Evolutionary conservation across 345 rosid species (phyloP).

Genomic region (Murraya paniculata): DNA sequence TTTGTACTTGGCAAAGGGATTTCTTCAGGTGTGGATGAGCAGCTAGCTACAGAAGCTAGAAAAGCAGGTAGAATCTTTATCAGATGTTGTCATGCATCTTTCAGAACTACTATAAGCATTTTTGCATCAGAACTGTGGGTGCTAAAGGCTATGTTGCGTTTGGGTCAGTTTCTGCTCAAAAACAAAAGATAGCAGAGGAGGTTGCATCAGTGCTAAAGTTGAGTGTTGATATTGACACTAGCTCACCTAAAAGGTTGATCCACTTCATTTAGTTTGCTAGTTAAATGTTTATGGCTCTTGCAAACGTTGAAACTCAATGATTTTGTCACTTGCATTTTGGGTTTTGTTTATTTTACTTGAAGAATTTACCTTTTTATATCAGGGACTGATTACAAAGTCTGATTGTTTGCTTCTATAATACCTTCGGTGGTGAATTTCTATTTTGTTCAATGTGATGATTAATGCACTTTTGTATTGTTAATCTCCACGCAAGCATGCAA

Average conservation of each 20-base stretch:
- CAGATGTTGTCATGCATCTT: slow-evolving; percentile 7
- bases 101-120: slow-evolving; percentile 2
- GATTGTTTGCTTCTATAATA: background rate
- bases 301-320: background rate
- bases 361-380: background rate
- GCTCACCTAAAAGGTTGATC: slow-evolving; percentile 69
- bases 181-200: slow-evolving; percentile 83
- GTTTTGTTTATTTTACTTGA: background rate
- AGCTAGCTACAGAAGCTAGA: slow-evolving; percentile 71
- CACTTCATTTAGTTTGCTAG: background rate
- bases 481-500: background rate
- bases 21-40: slow-evolving; percentile 63
- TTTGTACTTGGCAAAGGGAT: slow-evolving; percentile 63
- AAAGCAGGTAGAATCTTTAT: slow-evolving; percentile 56
- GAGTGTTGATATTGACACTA: slow-evolving; percentile 77
- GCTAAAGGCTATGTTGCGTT: slow-evolving; percentile 23
- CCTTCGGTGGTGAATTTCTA: background rate
- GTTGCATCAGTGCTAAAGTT: slow-evolving; percentile 84
- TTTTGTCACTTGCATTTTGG: background rate
- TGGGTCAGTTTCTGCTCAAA: slow-evolving; percentile 75
- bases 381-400: background rate
- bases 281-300: background rate
- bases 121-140: slow-evolving; percentile 14
- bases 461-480: background rate
- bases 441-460: background rate